Base-by-base conservation (phyloP, 2,329 filamentous ascomycete genomes). In the Taxawa tesnikishii region DNA sequence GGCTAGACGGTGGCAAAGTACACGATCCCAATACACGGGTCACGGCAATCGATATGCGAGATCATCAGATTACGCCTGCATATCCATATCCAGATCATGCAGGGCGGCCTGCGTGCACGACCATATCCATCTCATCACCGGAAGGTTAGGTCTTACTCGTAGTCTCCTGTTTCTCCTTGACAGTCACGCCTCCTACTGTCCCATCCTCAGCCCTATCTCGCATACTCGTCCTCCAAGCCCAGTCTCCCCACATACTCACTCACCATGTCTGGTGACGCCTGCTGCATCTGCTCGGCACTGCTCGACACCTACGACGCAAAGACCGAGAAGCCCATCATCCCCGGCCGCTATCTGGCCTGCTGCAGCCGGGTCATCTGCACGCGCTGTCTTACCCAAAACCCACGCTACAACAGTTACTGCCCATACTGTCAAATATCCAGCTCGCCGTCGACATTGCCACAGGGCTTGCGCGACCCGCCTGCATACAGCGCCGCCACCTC, bases 371-470 rank as follows among this genome's bases (percentile, higher is more conserved):
- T 74, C 24, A 80, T 88, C 47, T 90, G 82, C 55, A 72, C 73
- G 11, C 63, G 62, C 38, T 88, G 82, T 55, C 70, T 83, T 45
- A 59, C 70, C 50, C 76, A 69, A 28, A 84, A 84, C 50, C 60
- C 65, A 17, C 73, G 80, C 25, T 85, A 83, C 55, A 67, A 68
- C 32, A 60, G 63, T 23, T 75, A 75, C 43, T 75, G 71, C 49
- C 82, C 82, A 0, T 88, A 80, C 54, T 90, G 83, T 51, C 83
- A 88, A 55, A 70, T 83, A 43, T 75, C 76, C 4, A 68, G 62
- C 27, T 60, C 56, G 4, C 72, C 75, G 3, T 72, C 71, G 6
- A 54, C 75, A 3, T 63, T 75, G 29, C 69, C 74, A 2, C 74
- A 75, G 55, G 74, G 77, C 8, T 63, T 83, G 15, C 70, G 66